These are phyloP conservation scores for Plasmodium inui DNA, from an alignment of 169 alveolate species.

Conservation along the genomic window DNA sequence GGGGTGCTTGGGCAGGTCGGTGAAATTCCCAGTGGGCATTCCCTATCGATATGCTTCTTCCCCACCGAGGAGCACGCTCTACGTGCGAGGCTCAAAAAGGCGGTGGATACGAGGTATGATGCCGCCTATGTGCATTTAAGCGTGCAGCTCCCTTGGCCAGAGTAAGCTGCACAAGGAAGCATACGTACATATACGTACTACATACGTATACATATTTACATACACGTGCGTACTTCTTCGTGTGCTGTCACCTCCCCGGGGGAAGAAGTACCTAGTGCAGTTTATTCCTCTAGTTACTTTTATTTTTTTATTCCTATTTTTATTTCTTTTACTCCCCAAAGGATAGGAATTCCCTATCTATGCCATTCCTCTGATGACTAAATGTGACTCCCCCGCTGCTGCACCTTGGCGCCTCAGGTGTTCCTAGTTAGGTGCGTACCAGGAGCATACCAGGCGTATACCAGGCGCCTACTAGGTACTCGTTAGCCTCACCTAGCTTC, in stretches of 20 bases:
- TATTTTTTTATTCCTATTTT: background rate
- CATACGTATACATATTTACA: background rate
- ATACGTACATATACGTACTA: background rate
- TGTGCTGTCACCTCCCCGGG: background rate
- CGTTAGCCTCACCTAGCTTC: background rate
- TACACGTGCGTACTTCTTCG: background rate
- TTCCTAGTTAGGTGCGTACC: background rate
- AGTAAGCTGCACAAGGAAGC: background rate
- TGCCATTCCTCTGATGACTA: background rate
- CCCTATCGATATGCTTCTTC: background rate
- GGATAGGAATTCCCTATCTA: background rate
- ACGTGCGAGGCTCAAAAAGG: background rate
- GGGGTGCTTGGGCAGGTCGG: background rate
- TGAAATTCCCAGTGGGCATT: background rate
- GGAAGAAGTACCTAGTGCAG: constrained; percentile 3
- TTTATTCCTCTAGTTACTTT: too few relatives aligned
- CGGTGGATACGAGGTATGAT: background rate
- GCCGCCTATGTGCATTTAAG: background rate
- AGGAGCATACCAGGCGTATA: too few relatives aligned
- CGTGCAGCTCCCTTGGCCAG: too few relatives aligned
- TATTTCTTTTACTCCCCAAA: background rate
- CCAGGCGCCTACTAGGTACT: background rate
- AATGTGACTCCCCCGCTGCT: background rate
- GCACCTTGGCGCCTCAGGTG: background rate
- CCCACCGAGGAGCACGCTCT: background rate